A percentile compares a stretch with the other conserved stretches of the same genome.
phyloP scores from a whole-genome alignment of 768 basidiomycete genomes.

The Kwoniella shandongensis region DNA sequence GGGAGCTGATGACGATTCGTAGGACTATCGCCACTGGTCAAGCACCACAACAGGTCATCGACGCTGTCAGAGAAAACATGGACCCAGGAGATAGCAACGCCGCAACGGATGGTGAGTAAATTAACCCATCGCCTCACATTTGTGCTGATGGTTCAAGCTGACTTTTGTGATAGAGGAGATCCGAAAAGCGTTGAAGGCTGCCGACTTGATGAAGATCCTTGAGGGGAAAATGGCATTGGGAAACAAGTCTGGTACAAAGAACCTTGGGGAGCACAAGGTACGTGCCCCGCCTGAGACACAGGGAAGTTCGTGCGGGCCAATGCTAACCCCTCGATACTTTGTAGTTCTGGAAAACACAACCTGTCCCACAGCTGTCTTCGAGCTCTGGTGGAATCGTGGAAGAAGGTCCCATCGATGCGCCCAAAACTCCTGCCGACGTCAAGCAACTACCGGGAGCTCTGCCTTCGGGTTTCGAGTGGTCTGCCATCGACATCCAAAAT shows the following conservation, averaged over 20 bases:
- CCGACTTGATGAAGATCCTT: slow-evolving; percentile 80
- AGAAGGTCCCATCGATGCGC: slow-evolving; percentile 87
- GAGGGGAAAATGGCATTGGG: slow-evolving; percentile 77
- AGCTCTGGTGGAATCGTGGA: slow-evolving; percentile 56
- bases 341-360: slow-evolving; percentile 95
- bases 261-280: slow-evolving; percentile 86
- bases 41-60: slow-evolving; percentile 58
- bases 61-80: slow-evolving; percentile 68
- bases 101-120: slow-evolving; percentile 57
- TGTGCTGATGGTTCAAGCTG: neutral
- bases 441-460: slow-evolving; percentile 83
- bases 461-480: slow-evolving; percentile 93
- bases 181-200: slow-evolving; percentile 67
- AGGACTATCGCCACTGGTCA: slow-evolving; percentile 41
- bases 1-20: slow-evolving; percentile 52
- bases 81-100: slow-evolving; percentile 59
- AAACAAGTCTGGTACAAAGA: slow-evolving; percentile 69
- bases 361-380: slow-evolving; percentile 66
- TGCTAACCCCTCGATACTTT: too few species aligned
- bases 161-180: slow-evolving; percentile 59
- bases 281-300: slow-evolving; percentile 18
- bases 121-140: neutral
- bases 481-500: slow-evolving; percentile 73
- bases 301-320: too few species aligned
- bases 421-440: slow-evolving; percentile 72